These are phyloP conservation scores for Neurospora pannonica DNA, from an alignment of 495 filamentous ascomycete species.

Conservation along the genomic window DNA sequence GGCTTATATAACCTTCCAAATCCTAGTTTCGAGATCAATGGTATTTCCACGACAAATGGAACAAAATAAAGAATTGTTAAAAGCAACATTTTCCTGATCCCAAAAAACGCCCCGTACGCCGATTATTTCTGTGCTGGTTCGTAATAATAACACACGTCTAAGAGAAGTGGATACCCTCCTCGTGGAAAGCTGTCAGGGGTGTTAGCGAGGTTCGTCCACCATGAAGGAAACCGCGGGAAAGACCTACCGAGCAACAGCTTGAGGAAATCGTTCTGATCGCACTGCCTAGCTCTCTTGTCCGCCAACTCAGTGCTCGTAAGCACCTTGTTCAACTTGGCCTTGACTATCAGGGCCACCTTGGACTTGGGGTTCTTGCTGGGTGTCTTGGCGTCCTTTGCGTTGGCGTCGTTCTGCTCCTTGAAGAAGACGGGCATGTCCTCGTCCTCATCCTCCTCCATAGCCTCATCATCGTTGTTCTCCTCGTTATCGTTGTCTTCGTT, in stretches of 20 bases:
- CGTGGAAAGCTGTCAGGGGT: slow-evolving; percentile 49
- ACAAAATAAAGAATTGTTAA: background rate
- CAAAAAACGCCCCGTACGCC: background rate
- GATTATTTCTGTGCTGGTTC: background rate
- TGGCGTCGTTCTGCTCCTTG: slow-evolving; percentile 49
- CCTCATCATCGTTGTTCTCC: slow-evolving; percentile 36
- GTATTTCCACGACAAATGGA: background rate
- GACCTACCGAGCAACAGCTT: slow-evolving; percentile 30
- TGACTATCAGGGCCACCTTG: slow-evolving; percentile 66
- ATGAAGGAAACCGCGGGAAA: background rate
- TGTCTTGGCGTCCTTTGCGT: slow-evolving; percentile 36
- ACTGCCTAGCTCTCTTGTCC: slow-evolving; percentile 72
- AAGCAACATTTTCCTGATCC: background rate
- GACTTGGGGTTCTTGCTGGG: slow-evolving; percentile 51
- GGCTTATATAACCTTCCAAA: background rate
- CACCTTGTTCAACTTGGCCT: slow-evolving; percentile 74
- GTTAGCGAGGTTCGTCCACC: slow-evolving; percentile 23
- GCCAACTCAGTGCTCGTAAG: slow-evolving; percentile 66
- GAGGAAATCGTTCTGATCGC: slow-evolving; percentile 86
- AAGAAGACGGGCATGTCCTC: slow-evolving; percentile 67
- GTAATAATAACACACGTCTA: slow-evolving; percentile 19
- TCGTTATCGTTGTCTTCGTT: slow-evolving; percentile 44
- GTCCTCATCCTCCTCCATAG: slow-evolving; percentile 20
- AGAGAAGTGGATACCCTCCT: slow-evolving; percentile 88
- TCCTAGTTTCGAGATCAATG: background rate